phyloP scores from a whole-genome alignment of 2,329 filamentous ascomycete species.

The Nectriaceae sp. region DNA sequence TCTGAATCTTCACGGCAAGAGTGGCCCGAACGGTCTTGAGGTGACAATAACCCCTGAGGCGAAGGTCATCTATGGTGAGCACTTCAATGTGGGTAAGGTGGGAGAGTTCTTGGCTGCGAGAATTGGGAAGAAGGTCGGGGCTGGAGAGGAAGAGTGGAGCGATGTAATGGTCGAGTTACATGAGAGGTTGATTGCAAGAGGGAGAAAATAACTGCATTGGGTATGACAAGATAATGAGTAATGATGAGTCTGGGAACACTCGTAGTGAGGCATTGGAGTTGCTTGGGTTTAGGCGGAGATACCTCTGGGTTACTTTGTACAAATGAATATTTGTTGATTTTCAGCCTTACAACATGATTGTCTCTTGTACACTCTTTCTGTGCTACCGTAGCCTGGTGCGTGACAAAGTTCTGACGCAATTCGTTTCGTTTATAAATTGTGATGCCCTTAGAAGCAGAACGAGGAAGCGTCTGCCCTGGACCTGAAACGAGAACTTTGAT shows the following conservation, averaged over 20 bases:
- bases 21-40: slow-evolving; percentile 51
- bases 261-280: slow-evolving; percentile 21
- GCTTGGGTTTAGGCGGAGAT: slow-evolving; percentile 19
- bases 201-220: slow-evolving; percentile 45
- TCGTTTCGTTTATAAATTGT: too few species aligned
- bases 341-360: too few species aligned
- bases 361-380: too few species aligned
- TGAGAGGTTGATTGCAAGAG: slow-evolving; percentile 56
- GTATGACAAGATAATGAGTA: slow-evolving; percentile 27
- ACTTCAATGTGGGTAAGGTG: slow-evolving; percentile 75
- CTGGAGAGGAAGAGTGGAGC: slow-evolving; percentile 50
- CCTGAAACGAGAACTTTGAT: too few species aligned
- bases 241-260: slow-evolving; percentile 25
- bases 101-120: slow-evolving; percentile 64
- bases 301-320: slow-evolving; percentile 9
- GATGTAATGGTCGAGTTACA: slow-evolving; percentile 57
- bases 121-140: slow-evolving; percentile 47
- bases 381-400: too few species aligned
- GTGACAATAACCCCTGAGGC: slow-evolving; percentile 57
- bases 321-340: neutral
- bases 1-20: slow-evolving; percentile 55
- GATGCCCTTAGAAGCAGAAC: too few species aligned
- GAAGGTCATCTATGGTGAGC: slow-evolving; percentile 73
- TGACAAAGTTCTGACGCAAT: too few species aligned
- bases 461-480: too few species aligned